Evolutionary conservation across 1,139 yeast species (phyloP).

Genomic region (Candida albicans): DNA sequence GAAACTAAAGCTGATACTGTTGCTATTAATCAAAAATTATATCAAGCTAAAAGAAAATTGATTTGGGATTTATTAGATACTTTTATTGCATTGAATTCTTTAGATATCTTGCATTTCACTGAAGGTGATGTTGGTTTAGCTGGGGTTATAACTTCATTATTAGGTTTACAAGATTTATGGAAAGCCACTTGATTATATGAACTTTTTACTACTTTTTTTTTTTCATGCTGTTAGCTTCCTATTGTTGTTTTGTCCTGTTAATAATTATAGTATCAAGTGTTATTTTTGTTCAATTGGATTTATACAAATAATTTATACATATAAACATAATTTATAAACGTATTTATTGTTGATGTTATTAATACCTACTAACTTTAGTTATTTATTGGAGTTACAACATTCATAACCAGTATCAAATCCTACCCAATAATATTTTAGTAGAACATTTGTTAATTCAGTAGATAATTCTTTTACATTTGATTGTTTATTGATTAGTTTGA

Average conservation of each 20-base stretch:
- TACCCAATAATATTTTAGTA: slow-evolving; percentile 36
- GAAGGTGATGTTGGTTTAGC: slow-evolving; percentile 86
- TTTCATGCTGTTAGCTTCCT: background rate
- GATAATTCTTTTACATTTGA: slow-evolving; percentile 18
- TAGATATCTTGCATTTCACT: slow-evolving; percentile 59
- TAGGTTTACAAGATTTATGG: slow-evolving; percentile 82
- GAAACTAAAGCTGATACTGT: slow-evolving; percentile 21
- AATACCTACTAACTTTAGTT: background rate
- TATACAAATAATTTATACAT: background rate
- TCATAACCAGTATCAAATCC: slow-evolving; percentile 29
- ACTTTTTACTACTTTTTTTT: slow-evolving; percentile 6
- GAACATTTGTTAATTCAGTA: slow-evolving; percentile 24
- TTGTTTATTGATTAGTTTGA: slow-evolving; percentile 16
- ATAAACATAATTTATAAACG: background rate
- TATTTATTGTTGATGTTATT: background rate
- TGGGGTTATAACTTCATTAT: slow-evolving; percentile 76
- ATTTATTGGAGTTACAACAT: background rate
- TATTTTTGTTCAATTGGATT: too few species aligned
- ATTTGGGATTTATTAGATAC: slow-evolving; percentile 79
- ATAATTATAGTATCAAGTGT: slow-evolving; percentile 1
- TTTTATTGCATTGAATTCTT: slow-evolving; percentile 71
- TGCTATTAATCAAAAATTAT: slow-evolving; percentile 33
- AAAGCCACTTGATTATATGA: slow-evolving; percentile 16
- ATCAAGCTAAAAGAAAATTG: slow-evolving; percentile 59
- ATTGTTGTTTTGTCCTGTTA: background rate